Conservation (phyloP, 495 filamentous ascomycete species). For the Penicillium pulvis region DNA sequence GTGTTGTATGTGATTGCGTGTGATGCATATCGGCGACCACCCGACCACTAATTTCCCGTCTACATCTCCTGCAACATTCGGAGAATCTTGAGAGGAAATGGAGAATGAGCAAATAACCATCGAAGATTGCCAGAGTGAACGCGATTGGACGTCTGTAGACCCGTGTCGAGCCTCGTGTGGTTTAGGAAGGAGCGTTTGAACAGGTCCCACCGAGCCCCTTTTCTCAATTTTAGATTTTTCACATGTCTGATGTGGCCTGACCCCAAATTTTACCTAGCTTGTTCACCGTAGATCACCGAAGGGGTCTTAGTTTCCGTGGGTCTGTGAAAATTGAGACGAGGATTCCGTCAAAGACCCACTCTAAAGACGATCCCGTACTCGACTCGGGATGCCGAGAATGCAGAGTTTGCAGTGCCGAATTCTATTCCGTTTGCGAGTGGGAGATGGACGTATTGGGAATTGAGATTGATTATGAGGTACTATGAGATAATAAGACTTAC, state of each 20-base stretch:
- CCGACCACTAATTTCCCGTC: neutral
- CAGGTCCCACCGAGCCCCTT: constrained; percentile 11
- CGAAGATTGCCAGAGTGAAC: neutral
- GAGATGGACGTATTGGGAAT: too few species aligned
- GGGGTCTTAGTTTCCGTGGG: constrained; percentile 22
- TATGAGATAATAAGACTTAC: neutral
- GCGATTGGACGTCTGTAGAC: neutral
- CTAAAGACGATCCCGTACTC: constrained; percentile 17
- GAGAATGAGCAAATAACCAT: neutral
- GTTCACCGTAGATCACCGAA: constrained; percentile 29
- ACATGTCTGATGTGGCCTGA: constrained; percentile 2
- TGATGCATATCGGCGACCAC: neutral
- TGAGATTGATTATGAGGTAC: too few species aligned
- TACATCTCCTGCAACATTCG: too few species aligned
- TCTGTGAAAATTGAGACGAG: constrained; percentile 18
- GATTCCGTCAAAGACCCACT: constrained; percentile 19
- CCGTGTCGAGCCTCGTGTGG: neutral
- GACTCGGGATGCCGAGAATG: constrained; percentile 25
- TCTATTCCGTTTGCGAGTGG: neutral
- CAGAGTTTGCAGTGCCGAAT: neutral
- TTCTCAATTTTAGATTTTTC: constrained; percentile 5
- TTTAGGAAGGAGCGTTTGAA: constrained; percentile 18
- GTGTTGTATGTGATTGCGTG: too few species aligned
- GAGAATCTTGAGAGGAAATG: neutral
- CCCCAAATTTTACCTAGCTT: constrained; percentile 11